phyloP scores from a whole-genome alignment of 208 protist species.

The Acanthamoeba culbertsoni region DNA sequence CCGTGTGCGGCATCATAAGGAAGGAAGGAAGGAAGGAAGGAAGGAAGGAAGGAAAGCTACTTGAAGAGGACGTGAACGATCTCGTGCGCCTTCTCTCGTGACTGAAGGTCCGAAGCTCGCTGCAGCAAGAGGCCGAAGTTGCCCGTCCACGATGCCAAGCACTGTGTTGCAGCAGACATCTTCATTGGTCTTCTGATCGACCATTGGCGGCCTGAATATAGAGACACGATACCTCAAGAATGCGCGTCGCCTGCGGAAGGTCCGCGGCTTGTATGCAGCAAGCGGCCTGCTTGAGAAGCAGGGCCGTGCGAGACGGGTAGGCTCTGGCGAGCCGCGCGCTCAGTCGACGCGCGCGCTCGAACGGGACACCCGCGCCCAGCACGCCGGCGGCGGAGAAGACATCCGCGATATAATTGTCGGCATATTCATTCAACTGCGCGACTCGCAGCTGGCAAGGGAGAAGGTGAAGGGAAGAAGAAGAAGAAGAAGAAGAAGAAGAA shows the following conservation, averaged over 20 bases:
- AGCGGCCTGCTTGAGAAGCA: not conserved
- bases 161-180: not conserved
- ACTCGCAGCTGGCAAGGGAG: not conserved
- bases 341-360: not conserved
- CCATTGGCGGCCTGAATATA: not conserved
- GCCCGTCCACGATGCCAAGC: not conserved
- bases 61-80: not conserved
- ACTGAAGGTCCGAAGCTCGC: not conserved
- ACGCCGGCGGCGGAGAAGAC: not conserved
- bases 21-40: too few relatives aligned
- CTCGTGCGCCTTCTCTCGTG: not conserved
- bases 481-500: not conserved
- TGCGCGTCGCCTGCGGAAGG: not conserved
- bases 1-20: too few relatives aligned
- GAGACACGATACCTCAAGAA: not conserved
- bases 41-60: not conserved
- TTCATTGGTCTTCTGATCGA: not conserved
- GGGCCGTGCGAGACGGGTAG: not conserved
- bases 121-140: not conserved
- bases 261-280: not conserved
- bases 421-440: not conserved
- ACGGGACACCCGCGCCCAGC: not conserved
- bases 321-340: not conserved
- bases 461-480: not conserved
- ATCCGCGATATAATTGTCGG: not conserved